Evolutionary conservation across 2,329 filamentous ascomycete genomes (phyloP).

Genomic region (Sphaerostilbella broomeana): DNA sequence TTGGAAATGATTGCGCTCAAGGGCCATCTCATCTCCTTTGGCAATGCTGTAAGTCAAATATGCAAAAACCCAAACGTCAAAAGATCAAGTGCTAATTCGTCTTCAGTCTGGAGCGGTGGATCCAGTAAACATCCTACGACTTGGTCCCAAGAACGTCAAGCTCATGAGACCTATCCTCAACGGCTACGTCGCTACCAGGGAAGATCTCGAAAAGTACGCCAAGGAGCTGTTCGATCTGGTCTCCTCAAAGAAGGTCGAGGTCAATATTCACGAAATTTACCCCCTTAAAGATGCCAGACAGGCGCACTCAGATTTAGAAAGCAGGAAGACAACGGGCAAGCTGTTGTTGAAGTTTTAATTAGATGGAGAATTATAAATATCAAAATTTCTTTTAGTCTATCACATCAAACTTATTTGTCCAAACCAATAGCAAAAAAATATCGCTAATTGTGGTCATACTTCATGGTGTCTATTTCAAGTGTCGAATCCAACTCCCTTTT

Average conservation of each 20-base stretch:
- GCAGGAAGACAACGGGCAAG: constrained; percentile 79
- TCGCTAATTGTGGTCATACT: constrained; percentile 1
- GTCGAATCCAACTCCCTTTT: constrained; percentile 8
- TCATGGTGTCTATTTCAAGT: constrained; percentile 8
- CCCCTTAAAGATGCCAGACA: constrained; percentile 63
- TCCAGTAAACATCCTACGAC: constrained; percentile 50
- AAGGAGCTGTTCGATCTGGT: constrained; percentile 69
- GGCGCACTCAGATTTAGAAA: constrained; percentile 73
- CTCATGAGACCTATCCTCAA: constrained; percentile 69
- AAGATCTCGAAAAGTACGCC: constrained; percentile 65
- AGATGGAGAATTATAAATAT: neutral
- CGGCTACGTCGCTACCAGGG: constrained; percentile 60
- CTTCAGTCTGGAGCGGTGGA: constrained; percentile 60
- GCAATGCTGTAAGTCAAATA: constrained; percentile 58
- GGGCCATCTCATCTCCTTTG: constrained; percentile 71
- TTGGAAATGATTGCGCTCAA: constrained; percentile 69
- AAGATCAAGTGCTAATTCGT: neutral
- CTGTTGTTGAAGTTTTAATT: constrained; percentile 57
- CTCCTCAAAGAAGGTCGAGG: constrained; percentile 59
- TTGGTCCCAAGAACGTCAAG: constrained; percentile 69
- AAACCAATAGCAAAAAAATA: constrained; percentile 5
- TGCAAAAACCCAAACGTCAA: no score
- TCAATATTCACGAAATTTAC: constrained; percentile 71
- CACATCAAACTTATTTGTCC: constrained; percentile 4
- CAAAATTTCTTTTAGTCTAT: constrained; percentile 2